Conservation (phyloP, 192 early-diverging fungal genomes). For the Gonapodya sp. region DNA sequence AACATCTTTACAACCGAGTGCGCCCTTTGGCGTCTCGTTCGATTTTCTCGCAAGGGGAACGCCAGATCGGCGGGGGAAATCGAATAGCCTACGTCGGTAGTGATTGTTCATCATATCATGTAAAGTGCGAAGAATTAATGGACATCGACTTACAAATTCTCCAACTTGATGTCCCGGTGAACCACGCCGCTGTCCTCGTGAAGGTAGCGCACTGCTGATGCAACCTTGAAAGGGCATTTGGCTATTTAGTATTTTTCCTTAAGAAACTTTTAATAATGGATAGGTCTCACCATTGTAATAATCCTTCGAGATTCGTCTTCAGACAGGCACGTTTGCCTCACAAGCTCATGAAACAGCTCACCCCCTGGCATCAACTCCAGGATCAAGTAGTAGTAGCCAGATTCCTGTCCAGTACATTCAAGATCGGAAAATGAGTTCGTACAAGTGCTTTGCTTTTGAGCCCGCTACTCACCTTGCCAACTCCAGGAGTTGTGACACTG, state of each 20-base stretch:
- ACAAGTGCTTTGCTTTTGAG: no score
- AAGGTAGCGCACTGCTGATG: conserved; percentile 69
- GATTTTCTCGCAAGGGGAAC: not conserved
- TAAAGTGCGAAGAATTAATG: conserved; percentile 39
- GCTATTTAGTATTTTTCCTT: not conserved
- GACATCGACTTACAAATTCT: conserved; percentile 76
- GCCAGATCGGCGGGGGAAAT: no score
- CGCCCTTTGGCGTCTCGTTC: not conserved
- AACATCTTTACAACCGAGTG: conserved; percentile 24
- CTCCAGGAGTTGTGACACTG: not conserved
- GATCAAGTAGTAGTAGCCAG: conserved; percentile 64
- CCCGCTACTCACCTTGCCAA: not conserved
- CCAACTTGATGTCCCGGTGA: conserved; percentile 89
- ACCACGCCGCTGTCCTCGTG: conserved; percentile 74
- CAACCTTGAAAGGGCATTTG: conserved; percentile 64
- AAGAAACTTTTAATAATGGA: not conserved
- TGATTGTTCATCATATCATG: no score
- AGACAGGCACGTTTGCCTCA: conserved; percentile 56
- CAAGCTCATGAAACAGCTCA: conserved; percentile 82
- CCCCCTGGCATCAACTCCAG: conserved; percentile 80
- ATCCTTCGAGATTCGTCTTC: not conserved
- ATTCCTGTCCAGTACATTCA: not conserved
- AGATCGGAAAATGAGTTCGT: no score
- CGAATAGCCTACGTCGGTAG: not conserved
- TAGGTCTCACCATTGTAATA: not conserved